Evolutionary conservation across 371 early-diverging fungal genomes (phyloP), one percentile per base, ranked within the genome.

Genomic region (Chytridium lagenaria): DNA sequence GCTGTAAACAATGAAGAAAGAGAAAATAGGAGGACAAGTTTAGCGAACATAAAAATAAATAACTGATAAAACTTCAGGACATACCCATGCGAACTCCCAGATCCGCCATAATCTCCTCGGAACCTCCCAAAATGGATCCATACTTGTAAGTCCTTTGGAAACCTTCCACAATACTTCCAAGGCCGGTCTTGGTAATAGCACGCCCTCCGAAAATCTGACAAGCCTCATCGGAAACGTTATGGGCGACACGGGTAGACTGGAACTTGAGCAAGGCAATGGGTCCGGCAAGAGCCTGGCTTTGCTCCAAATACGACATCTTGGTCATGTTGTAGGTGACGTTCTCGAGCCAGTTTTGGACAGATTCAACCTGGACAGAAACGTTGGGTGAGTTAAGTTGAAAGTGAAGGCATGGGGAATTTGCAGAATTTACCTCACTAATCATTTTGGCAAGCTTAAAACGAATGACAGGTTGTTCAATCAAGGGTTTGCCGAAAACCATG

Each of bases 191-290:
- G 37, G 91, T 91, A 49, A 90, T 85, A 50, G 78, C 90, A 57
- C 89, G 85, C 31, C 90, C 92, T 71, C 90, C 87, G 68, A 92
- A 90, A 81, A 92, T 91, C 79, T 92, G 92, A 51, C 81, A 81
- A 34, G 90, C 76, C 50, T 90, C 84, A 69, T 90, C 90, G 50
- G 88, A 73, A 23, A 90, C 83, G 50, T 84, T 69, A 66, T 88
- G 85, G 16, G 85, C 76, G 15, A 90, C 82, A 63, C 90, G 85
- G 22, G 92, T 90, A 61, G 73, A 59, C 28, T 82, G 84, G 63
- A 79, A 83, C 72, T 92, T 92, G 50, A 86, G 78, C 33, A 91
- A 70, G 10, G 88, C 89, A 74, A 91, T 88, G 22, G 90, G 89
- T 1, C 92, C 92, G 69, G 89, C 92, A 34, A 92, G 80, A 16